Conservation (phyloP, 805 yeast genomes). For the Gaillardinia entomophila region DNA sequence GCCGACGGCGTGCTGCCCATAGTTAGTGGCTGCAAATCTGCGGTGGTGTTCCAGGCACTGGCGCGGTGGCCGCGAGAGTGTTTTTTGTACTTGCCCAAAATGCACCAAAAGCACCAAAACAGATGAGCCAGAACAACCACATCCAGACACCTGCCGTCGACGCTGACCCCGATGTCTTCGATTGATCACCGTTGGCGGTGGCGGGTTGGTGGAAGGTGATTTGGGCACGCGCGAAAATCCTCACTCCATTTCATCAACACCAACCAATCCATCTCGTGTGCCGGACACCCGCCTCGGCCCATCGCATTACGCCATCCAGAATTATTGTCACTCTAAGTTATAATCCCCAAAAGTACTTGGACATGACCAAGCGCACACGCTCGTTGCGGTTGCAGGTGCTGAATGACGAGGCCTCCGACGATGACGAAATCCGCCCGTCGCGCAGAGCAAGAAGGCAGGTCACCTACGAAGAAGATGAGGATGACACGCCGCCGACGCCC, state of each 20-base stretch:
- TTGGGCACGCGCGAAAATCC: too few relatives aligned
- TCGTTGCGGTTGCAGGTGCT: background rate
- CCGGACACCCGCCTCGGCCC: background rate
- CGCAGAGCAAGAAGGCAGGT: constrained; percentile 12
- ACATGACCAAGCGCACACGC: background rate
- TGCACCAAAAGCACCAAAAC: too few relatives aligned
- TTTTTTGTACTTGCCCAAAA: too few relatives aligned
- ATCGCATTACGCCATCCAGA: background rate
- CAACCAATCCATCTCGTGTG: too few relatives aligned
- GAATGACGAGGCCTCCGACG: background rate
- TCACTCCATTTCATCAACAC: too few relatives aligned
- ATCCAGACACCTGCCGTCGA: too few relatives aligned
- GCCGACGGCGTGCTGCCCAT: background rate
- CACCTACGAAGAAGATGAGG: constrained; percentile 26
- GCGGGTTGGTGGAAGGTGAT: background rate
- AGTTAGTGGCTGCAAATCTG: background rate
- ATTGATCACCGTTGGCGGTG: background rate
- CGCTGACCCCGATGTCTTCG: too few relatives aligned
- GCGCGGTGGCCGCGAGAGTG: too few relatives aligned
- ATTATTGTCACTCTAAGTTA: background rate
- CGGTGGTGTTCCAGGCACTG: too few relatives aligned
- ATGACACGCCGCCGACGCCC: constrained; percentile 3
- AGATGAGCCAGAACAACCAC: too few relatives aligned
- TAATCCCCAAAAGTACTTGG: background rate
- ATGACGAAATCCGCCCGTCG: background rate